A percentile compares a stretch with the other conserved stretches of the same genome.
Evolutionary conservation across 495 filamentous ascomycete genomes (phyloP).

Genomic region (Trypethelium eluteriae): DNA sequence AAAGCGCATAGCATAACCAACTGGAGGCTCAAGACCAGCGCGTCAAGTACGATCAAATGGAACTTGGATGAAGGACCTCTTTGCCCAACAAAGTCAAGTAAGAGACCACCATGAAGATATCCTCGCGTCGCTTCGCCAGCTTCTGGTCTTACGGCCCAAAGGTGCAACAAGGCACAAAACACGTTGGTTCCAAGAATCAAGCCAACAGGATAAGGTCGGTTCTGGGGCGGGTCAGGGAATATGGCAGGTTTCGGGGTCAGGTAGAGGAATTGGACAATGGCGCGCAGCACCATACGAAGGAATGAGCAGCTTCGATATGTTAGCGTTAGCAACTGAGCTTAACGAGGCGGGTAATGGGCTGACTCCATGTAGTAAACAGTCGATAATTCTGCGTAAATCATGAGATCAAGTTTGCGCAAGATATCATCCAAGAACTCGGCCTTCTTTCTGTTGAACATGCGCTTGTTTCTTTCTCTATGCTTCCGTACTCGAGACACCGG

Average conservation of each 20-base stretch:
- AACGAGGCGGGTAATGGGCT: constrained; percentile 26
- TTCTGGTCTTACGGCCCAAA: constrained; percentile 51
- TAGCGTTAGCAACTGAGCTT: constrained; percentile 18
- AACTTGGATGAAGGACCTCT: constrained; percentile 61
- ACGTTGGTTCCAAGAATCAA: constrained; percentile 63
- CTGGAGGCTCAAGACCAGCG: constrained; percentile 59
- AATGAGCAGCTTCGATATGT: constrained; percentile 64
- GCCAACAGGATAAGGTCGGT: constrained; percentile 55
- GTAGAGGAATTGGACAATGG: constrained; percentile 63
- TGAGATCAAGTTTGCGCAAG: constrained; percentile 64
- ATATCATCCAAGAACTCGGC: constrained; percentile 61
- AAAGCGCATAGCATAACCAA: constrained; percentile 66
- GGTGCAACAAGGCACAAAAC: constrained; percentile 65
- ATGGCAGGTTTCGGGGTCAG: constrained; percentile 71
- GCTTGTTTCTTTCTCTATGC: constrained; percentile 35
- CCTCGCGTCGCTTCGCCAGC: constrained; percentile 69
- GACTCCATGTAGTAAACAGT: constrained; percentile 90
- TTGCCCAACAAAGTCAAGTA: constrained; percentile 85
- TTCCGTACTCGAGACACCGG: constrained; percentile 17
- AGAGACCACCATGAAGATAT: constrained; percentile 75
- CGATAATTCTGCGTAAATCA: constrained; percentile 75
- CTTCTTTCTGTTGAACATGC: constrained; percentile 44
- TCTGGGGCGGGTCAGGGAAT: constrained; percentile 48
- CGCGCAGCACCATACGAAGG: constrained; percentile 60
- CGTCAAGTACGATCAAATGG: constrained; percentile 56